Evolutionary conservation across 106 monocot genomes (phyloP).

Genomic region (Dendrobium chrysotoxum): DNA sequence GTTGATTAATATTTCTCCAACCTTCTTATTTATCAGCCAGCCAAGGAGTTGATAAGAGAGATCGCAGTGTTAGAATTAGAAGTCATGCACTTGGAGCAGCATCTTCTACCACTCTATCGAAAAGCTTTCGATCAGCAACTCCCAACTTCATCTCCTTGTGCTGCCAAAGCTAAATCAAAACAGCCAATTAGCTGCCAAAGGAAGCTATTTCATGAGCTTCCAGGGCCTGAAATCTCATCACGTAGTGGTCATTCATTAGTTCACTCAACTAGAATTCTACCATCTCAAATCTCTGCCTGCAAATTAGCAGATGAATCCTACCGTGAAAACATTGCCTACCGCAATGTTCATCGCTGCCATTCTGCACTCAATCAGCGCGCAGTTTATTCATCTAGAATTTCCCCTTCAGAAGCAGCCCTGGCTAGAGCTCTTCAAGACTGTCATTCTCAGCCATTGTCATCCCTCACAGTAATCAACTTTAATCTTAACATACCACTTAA

Average conservation of each 20-base stretch:
- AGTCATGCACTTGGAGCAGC: constrained; percentile 58
- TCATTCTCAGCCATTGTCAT: constrained; percentile 81
- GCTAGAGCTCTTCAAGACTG: constrained; percentile 53
- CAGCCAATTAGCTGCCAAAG: constrained; percentile 16
- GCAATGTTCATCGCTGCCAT: constrained; percentile 46
- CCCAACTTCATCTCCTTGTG: constrained; percentile 24
- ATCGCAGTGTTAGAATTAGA: constrained; percentile 61
- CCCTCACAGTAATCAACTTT: constrained; percentile 42
- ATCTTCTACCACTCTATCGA: constrained; percentile 58
- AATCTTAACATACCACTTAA: background rate
- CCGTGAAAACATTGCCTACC: constrained; percentile 18
- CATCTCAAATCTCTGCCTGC: constrained; percentile 19
- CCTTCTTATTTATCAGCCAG: constrained; percentile 26
- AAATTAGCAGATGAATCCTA: constrained; percentile 22
- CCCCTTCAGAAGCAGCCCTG: constrained; percentile 44
- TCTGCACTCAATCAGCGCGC: constrained; percentile 67
- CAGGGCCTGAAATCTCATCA: constrained; percentile 10
- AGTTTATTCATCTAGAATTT: constrained; percentile 50
- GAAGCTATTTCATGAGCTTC: constrained; percentile 18
- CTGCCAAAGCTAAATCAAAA: constrained; percentile 13
- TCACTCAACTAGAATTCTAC: constrained; percentile 10
- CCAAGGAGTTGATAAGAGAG: constrained; percentile 57
- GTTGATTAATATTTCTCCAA: background rate
- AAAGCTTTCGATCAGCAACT: constrained; percentile 64
- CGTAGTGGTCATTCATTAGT: constrained; percentile 11